Evolutionary conservation across 495 filamentous ascomycete species (phyloP).

Genomic region (Neurospora cerealis): DNA sequence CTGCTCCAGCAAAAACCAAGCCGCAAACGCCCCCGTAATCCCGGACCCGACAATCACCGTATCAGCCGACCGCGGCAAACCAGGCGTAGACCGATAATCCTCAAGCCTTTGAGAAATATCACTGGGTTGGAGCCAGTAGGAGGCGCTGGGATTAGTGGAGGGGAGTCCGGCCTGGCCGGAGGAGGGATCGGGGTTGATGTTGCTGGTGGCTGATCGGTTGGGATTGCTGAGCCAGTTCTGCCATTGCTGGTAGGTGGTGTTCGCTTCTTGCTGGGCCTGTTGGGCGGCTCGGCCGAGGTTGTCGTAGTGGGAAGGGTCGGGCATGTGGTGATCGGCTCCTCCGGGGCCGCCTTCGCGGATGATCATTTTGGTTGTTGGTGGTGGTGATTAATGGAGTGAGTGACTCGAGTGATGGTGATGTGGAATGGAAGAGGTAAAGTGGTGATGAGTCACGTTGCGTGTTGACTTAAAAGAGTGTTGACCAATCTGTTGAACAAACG

Average conservation of each 20-base stretch:
- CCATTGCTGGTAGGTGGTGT: background rate
- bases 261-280: background rate
- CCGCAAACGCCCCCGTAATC: constrained; percentile 59
- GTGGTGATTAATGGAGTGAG: background rate
- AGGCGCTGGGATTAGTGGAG: constrained; percentile 44
- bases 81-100: constrained; percentile 48
- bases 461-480: background rate
- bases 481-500: background rate
- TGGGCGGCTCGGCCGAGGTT: background rate
- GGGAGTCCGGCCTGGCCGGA: too few species aligned
- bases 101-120: constrained; percentile 46
- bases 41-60: constrained; percentile 63
- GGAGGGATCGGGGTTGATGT: too few species aligned
- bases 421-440: background rate
- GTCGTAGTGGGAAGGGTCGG: background rate
- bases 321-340: background rate
- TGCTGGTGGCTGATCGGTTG: too few species aligned
- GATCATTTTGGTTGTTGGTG: background rate
- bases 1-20: constrained; percentile 47
- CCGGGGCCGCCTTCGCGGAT: background rate
- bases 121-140: constrained; percentile 57
- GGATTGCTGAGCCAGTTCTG: background rate
- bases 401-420: background rate
- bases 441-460: background rate
- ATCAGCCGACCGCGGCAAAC: constrained; percentile 53